These are phyloP conservation scores for Geosiphon pyriformis DNA, from an alignment of 192 early-diverging fungal species.

Conservation along the genomic window DNA sequence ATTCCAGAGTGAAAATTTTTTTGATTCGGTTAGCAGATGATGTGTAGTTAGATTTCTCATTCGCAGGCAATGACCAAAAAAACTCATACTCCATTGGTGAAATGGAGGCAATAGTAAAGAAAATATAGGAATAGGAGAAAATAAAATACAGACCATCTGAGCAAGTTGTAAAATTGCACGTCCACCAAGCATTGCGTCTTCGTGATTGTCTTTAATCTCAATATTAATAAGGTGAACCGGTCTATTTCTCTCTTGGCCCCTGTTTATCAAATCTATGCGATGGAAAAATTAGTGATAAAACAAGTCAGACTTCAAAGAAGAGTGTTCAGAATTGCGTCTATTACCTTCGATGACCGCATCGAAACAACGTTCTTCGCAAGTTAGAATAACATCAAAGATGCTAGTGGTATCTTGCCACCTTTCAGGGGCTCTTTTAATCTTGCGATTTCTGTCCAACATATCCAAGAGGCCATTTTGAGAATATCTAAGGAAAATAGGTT, in stretches of 20 bases:
- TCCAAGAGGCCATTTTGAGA: conserved; percentile 78
- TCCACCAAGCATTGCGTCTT: conserved; percentile 80
- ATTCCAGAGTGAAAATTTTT: background rate
- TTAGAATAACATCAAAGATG: conserved; percentile 88
- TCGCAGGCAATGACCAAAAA: background rate
- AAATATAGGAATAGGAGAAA: background rate
- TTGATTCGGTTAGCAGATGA: background rate
- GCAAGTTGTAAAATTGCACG: conserved; percentile 79
- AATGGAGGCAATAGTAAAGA: background rate
- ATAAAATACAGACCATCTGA: conserved; percentile 44
- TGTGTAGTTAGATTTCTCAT: no score
- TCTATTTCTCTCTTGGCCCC: conserved; percentile 58
- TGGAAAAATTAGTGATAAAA: no score
- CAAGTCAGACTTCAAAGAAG: no score
- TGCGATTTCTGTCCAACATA: conserved; percentile 95
- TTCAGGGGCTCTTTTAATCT: conserved; percentile 86
- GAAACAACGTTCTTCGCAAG: conserved; percentile 93
- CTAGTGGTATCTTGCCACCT: conserved; percentile 71
- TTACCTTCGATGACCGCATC: conserved; percentile 89
- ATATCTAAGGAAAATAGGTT: no score
- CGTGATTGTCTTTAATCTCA: conserved; percentile 93
- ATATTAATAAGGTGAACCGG: conserved; percentile 93
- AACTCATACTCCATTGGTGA: background rate
- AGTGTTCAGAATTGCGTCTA: no score
- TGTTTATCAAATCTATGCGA: conserved; percentile 64